Conservation (phyloP, 2,329 filamentous ascomycete genomes). For the Penicillium sp. region DNA sequence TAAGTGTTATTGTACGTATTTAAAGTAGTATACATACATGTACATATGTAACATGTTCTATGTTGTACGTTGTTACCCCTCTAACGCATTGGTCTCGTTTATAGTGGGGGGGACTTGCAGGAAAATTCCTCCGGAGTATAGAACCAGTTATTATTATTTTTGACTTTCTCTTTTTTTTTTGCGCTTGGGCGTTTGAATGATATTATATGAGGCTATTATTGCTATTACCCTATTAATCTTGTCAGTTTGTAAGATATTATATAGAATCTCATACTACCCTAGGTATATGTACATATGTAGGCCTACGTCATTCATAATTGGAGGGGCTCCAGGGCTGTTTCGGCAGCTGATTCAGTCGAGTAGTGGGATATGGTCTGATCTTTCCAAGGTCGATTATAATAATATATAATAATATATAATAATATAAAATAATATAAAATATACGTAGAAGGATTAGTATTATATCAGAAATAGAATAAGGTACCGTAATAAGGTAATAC, state of each 20-base stretch:
- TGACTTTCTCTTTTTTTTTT: neutral
- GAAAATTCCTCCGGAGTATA: slow-evolving; percentile 3
- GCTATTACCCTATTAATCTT: neutral
- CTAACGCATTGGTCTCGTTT: slow-evolving; percentile 4
- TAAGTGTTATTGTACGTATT: no score
- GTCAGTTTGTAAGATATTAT: no score
- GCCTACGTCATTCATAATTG: neutral
- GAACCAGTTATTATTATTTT: neutral
- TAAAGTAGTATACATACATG: no score
- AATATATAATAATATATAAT: neutral
- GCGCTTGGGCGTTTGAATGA: neutral
- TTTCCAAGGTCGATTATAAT: neutral
- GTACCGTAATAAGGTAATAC: no score
- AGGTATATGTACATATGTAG: neutral
- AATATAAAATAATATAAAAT: no score
- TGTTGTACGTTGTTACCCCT: neutral
- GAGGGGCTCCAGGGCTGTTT: neutral
- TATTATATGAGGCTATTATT: neutral
- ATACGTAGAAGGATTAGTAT: no score
- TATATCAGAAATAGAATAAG: no score
- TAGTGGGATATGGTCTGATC: neutral
- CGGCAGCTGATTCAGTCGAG: neutral
- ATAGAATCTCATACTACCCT: no score
- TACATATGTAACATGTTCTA: neutral
- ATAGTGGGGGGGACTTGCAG: slow-evolving; percentile 4